A percentile compares a stretch with the other conserved stretches of the same genome.
Evolutionary conservation across 176 grass and related monocot species (phyloP).

Genomic region (Elymus sibiricus): DNA sequence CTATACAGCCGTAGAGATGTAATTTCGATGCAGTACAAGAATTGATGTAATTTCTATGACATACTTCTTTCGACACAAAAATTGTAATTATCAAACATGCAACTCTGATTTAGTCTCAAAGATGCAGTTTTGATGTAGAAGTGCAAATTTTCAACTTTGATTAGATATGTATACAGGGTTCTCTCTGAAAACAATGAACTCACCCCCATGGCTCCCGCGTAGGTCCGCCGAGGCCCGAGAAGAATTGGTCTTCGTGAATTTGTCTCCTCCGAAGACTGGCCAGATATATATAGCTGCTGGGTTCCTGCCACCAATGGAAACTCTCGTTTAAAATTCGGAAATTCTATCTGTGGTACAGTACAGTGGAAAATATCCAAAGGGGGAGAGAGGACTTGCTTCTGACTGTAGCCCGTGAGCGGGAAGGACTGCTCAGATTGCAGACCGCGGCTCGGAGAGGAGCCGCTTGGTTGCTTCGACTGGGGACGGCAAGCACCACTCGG

Average conservation of each 20-base stretch:
- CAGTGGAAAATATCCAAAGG: too few species aligned
- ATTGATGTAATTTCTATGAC: background rate
- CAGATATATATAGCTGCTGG: background rate
- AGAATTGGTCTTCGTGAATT: too few species aligned
- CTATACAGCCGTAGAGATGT: too few species aligned
- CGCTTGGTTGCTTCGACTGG: background rate
- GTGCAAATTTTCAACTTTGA: background rate
- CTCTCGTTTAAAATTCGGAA: too few species aligned
- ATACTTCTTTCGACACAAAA: too few species aligned
- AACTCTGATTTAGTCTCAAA: background rate
- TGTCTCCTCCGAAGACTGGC: too few species aligned
- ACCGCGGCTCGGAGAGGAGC: background rate
- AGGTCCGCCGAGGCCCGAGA: background rate
- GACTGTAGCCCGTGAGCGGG: too few species aligned
- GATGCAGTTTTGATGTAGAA: background rate
- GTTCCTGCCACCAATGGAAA: background rate
- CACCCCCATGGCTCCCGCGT: background rate
- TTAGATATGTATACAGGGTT: background rate
- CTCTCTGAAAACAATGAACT: background rate
- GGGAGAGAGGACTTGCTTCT: too few species aligned
- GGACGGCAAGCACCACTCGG: too few species aligned
- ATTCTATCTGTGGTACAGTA: background rate
- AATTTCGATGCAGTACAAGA: background rate
- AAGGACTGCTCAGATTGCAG: background rate
- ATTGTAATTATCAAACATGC: too few species aligned